Evolutionary conservation across 352 stramenopile genomes (phyloP).

Genomic region (Blastocystis sp.): DNA sequence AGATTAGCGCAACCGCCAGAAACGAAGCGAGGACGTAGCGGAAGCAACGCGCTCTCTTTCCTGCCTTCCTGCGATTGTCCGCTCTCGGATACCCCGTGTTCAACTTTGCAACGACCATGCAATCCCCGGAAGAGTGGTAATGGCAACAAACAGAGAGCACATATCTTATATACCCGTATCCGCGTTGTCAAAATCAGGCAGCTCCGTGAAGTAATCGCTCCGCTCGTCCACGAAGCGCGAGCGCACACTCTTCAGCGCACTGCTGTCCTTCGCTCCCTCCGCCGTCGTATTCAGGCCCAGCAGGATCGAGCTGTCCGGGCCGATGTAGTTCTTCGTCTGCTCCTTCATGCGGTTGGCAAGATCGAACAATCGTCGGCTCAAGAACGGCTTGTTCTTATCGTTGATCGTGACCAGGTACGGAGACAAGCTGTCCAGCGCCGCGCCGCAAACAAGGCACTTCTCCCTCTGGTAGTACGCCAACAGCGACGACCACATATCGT

Average conservation of each 20-base stretch:
- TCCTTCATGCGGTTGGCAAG: slow-evolving; percentile 18
- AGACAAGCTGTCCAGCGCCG: slow-evolving; percentile 45
- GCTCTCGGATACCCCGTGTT: slow-evolving; percentile 5
- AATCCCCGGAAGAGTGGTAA: neutral
- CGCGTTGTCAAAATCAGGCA: neutral
- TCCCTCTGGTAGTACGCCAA: slow-evolving; percentile 96
- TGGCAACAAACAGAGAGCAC: neutral
- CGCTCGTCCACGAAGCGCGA: neutral
- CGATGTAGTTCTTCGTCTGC: slow-evolving; percentile 2
- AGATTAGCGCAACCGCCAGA: slow-evolving; percentile 29
- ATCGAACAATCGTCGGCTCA: neutral
- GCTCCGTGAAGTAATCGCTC: neutral
- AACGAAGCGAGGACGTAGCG: neutral
- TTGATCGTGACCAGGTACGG: slow-evolving; percentile 12
- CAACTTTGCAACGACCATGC: slow-evolving; percentile 32
- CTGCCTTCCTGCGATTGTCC: neutral
- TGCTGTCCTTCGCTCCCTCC: neutral
- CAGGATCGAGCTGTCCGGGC: slow-evolving; percentile 22
- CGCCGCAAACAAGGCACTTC: slow-evolving; percentile 90
- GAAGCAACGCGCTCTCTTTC: neutral
- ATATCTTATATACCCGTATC: neutral
- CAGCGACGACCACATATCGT: slow-evolving; percentile 92
- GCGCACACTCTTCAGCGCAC: neutral
- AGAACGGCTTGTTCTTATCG: neutral
- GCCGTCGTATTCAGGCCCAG: slow-evolving; percentile 1